Percentiles rank a stretch among this genome's conserved stretches.
These are phyloP conservation scores for Crithidia expoeki DNA, from an alignment of 208 protist species.

Conservation along the genomic window DNA sequence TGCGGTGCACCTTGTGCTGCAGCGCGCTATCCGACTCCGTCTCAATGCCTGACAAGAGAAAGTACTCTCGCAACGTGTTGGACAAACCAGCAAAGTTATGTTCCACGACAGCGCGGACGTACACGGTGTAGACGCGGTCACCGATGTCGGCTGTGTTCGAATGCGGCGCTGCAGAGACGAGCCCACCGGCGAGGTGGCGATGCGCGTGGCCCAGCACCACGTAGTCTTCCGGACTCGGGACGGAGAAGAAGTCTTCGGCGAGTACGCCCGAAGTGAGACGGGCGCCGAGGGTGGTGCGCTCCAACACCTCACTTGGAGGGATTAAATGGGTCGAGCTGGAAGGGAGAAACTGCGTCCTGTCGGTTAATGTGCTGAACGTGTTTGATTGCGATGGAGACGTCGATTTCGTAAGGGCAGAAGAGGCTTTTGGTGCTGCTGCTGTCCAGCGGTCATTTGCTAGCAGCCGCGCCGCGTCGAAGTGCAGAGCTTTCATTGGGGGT, in stretches of 20 bases:
- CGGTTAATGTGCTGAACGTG: no score
- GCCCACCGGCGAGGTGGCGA: constrained; percentile 49
- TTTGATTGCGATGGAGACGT: not conserved
- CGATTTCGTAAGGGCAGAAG: not conserved
- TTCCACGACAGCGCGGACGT: constrained; percentile 67
- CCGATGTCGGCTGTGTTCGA: constrained; percentile 46
- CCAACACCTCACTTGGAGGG: constrained; percentile 41
- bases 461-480: constrained; percentile 80
- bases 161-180: constrained; percentile 57
- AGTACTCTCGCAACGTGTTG: constrained; percentile 85
- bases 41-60: constrained; percentile 69
- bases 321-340: constrained; percentile 12
- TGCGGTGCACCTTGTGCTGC: constrained; percentile 89
- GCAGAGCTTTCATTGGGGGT: constrained; percentile 54
- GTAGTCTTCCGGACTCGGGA: constrained; percentile 62
- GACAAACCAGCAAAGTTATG: constrained; percentile 64
- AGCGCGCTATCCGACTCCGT: constrained; percentile 64
- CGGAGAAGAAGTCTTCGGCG: constrained; percentile 70
- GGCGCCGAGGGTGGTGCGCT: constrained; percentile 61
- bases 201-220: constrained; percentile 71
- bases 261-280: constrained; percentile 62
- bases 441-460: constrained; percentile 66
- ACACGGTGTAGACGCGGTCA: constrained; percentile 76
- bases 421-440: constrained; percentile 7
- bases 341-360: not conserved